Conservation (phyloP, 1,284 basidiomycete species). For the Malassezia furfur region DNA sequence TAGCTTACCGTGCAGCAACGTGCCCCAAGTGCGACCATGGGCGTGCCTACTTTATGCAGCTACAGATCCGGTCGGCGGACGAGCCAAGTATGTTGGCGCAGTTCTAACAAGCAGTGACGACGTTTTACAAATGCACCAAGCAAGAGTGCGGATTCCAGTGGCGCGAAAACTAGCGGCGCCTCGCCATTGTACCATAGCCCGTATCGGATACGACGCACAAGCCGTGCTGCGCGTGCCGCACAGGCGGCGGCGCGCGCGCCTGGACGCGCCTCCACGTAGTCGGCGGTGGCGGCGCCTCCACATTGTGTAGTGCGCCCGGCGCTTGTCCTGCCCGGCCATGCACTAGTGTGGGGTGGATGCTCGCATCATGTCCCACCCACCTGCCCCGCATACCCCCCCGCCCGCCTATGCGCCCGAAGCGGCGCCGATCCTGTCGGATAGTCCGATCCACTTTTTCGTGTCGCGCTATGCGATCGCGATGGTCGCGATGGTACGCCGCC, state of each 20-base stretch:
- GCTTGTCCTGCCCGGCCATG: neutral
- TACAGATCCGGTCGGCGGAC: slow-evolving; percentile 82
- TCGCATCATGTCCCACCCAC: neutral
- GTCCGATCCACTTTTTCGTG: slow-evolving; percentile 32
- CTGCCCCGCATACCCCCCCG: neutral
- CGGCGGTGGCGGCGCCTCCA: no score
- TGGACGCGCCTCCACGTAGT: no score
- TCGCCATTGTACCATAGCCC: no score
- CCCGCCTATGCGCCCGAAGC: neutral
- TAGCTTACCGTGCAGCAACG: slow-evolving; percentile 18
- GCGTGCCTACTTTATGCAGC: slow-evolving; percentile 84
- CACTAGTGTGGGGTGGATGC: neutral
- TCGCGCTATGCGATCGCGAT: slow-evolving; percentile 34
- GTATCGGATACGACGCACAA: no score
- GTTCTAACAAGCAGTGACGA: slow-evolving; percentile 47
- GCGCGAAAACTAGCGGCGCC: slow-evolving; percentile 29
- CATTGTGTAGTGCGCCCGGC: no score
- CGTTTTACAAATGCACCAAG: slow-evolving; percentile 42
- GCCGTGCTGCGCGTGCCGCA: no score
- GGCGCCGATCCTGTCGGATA: slow-evolving; percentile 16
- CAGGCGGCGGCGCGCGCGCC: no score
- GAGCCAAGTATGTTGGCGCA: slow-evolving; percentile 42
- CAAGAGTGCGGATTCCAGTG: slow-evolving; percentile 36
- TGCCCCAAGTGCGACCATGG: slow-evolving; percentile 86
- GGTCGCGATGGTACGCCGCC: slow-evolving; percentile 22